Base-by-base conservation (phyloP, 2,329 filamentous ascomycete species). In the Zasmidium cellare region DNA sequence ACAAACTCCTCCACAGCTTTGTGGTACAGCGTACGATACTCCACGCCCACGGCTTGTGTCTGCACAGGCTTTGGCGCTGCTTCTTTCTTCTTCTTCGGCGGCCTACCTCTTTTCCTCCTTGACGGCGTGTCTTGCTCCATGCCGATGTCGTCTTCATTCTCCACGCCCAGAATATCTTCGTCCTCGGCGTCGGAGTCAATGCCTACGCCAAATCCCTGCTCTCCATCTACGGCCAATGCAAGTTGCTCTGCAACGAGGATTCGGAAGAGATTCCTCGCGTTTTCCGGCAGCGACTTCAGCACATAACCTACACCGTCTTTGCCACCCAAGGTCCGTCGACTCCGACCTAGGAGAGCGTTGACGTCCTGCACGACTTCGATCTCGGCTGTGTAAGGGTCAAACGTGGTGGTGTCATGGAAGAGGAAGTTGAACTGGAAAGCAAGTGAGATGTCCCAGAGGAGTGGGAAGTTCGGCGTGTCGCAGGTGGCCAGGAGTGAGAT, bases 1-100 rank as follows among this genome's bases (percentile, higher is more conserved):
- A 99, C 94, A 74, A 99, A 97, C 71, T 96, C 92, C 75, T 97
- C 92, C 3, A 93, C 89, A 2, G 94, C 92, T 77, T 96, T 97
- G 72, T 96, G 92, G 71, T 97, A 99, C 63, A 99, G 75, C 66
- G 91, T 87, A 20, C 91, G 83, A 72, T 97, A 97, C 76, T 97
- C 93, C 16, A 99, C 86, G 0, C 90, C 92, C 3, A 55, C 55
- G 0, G 63, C 51, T 14, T 50, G 51, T 2, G 46, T 46, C 23
- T 53, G 58, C 7, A 62, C 55, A 9, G 54, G 47, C 46, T 65
- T 62, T 18, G 60, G 38, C 19, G 51, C n/a, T 24, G 60, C 57
- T n/a, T 50, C 31, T 25, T 25, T 22, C 24, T 48, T 53, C 31
- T 52, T 53, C 41, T 52, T 52, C 0, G 48, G 51, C 11, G 38